Conservation (phyloP, 2,329 filamentous ascomycete genomes). For the Myriosclerotinia duriaeana region DNA sequence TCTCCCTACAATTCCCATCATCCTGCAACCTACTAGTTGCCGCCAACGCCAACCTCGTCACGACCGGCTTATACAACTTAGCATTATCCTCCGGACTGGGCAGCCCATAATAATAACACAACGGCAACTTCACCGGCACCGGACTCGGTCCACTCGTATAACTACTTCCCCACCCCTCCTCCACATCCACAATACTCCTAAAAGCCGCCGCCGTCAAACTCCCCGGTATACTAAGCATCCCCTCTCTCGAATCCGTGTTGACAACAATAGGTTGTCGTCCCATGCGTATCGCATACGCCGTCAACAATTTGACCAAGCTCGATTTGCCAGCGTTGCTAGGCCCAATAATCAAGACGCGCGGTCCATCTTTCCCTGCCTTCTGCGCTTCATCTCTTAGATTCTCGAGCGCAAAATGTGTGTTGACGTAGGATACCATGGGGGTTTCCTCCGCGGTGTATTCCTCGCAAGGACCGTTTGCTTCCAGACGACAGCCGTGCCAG, state of each 20-base stretch:
- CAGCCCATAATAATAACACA: slow-evolving; percentile 86
- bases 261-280: slow-evolving; percentile 76
- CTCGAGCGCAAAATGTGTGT: slow-evolving; percentile 85
- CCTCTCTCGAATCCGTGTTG: slow-evolving; percentile 81
- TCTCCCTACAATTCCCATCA: slow-evolving; percentile 66
- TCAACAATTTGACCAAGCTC: slow-evolving; percentile 71
- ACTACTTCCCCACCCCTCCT: slow-evolving; percentile 85
- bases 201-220: slow-evolving; percentile 85
- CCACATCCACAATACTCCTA: slow-evolving; percentile 81
- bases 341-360: slow-evolving; percentile 81
- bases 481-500: slow-evolving; percentile 85
- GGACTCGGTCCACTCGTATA: slow-evolving; percentile 87
- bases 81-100: slow-evolving; percentile 70
- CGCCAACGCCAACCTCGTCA: slow-evolving; percentile 74
- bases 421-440: slow-evolving; percentile 75
- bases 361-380: slow-evolving; percentile 56
- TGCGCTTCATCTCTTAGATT: slow-evolving; percentile 64
- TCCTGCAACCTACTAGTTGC: slow-evolving; percentile 75
- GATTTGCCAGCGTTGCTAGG: slow-evolving; percentile 81
- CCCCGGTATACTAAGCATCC: slow-evolving; percentile 73
- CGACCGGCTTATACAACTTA: slow-evolving; percentile 69
- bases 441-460: slow-evolving; percentile 77
- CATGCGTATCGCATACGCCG: slow-evolving; percentile 74
- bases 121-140: slow-evolving; percentile 85
- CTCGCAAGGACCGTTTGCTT: slow-evolving; percentile 60